Base-by-base conservation (phyloP, 164 flowering plant species). In the Brasenia schreberi region DNA sequence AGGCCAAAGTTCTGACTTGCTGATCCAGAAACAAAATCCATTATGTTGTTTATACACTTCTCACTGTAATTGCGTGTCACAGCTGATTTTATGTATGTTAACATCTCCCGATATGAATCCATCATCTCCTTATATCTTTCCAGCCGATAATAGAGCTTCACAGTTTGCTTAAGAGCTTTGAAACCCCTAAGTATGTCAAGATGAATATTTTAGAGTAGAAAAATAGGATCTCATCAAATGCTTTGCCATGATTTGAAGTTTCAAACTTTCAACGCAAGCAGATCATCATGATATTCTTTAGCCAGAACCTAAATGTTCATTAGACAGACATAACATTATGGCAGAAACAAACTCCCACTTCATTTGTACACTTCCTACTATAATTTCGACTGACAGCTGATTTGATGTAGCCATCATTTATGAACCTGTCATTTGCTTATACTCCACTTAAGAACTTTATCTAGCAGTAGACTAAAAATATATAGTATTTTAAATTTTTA, bases 11-110 rank as follows among this genome's bases (percentile, higher is more conserved):
- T 92, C 79, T 90, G 97, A 73, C 97, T 82, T 62, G 98, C 97
- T 67, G 97, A 88, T 9, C 97, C 98, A 78, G 99, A 95, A 72
- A 95, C 90, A 76, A 83, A 95, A 73, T 95, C 99, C 98, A 95
- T 92, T 65, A 95, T 87, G 71, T 83, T 92, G 83, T 90, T 95
- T 76, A 95, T 92, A 71, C 99, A 95, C 66, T 95, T 92, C 72
- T 95, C 99, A 76, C 99, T 95, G 65, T 95, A 95, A 70, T 90
- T 95, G 17, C 99, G 81, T 3, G 98, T 92, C 73, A 95, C 99
- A 43, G 99, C 97, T 64, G 99, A 95, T 68, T 88, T 95, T 11
- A 95, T 95, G 76, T 95, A 95, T 23, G 97, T 90, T 63, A 95
- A 71, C 99, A 95, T 95, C 76, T 71, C 97, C 78, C 98, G 82